These are phyloP conservation scores for Aspergillus candidus DNA, from an alignment of 2,329 filamentous ascomycete species.

Conservation along the genomic window DNA sequence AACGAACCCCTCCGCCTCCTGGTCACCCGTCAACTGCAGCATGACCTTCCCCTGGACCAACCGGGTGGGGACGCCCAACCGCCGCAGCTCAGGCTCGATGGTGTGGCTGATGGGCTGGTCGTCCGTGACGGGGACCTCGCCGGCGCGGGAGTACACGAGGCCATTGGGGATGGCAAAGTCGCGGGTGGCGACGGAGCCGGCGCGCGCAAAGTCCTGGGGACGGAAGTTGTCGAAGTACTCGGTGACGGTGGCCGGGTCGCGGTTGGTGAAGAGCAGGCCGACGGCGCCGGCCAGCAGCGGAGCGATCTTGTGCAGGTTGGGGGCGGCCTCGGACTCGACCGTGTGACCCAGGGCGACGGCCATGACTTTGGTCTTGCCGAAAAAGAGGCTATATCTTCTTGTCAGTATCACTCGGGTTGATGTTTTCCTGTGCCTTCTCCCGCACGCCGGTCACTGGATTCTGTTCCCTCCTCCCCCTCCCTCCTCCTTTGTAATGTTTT, in stretches of 20 bases:
- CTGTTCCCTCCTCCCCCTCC: no score
- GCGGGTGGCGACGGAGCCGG: conserved; percentile 68
- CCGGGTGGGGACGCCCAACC: conserved; percentile 81
- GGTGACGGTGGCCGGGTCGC: conserved; percentile 59
- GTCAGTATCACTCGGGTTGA: conserved; percentile 3
- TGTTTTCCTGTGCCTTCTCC: neutral
- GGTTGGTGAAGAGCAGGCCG: conserved; percentile 84
- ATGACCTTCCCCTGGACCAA: conserved; percentile 84
- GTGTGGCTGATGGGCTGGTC: conserved; percentile 84
- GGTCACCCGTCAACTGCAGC: conserved; percentile 48
- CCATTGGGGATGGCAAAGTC: conserved; percentile 76
- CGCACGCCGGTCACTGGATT: no score
- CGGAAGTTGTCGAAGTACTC: conserved; percentile 66
- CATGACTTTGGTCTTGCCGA: conserved; percentile 99
- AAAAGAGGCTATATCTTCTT: conserved; percentile 66
- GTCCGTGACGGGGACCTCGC: conserved; percentile 70
- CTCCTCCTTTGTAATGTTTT: no score
- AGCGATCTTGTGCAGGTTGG: conserved; percentile 66
- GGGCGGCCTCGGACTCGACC: conserved; percentile 71
- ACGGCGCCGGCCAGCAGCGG: conserved; percentile 72
- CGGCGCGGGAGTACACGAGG: conserved; percentile 69
- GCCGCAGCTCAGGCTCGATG: conserved; percentile 82
- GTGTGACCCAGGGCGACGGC: conserved; percentile 80
- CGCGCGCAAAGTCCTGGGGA: conserved; percentile 84
- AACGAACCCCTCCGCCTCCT: conserved; percentile 53